Base-by-base conservation (phyloP, 164 flowering plant genomes). In the Tinospora cordifolia region DNA sequence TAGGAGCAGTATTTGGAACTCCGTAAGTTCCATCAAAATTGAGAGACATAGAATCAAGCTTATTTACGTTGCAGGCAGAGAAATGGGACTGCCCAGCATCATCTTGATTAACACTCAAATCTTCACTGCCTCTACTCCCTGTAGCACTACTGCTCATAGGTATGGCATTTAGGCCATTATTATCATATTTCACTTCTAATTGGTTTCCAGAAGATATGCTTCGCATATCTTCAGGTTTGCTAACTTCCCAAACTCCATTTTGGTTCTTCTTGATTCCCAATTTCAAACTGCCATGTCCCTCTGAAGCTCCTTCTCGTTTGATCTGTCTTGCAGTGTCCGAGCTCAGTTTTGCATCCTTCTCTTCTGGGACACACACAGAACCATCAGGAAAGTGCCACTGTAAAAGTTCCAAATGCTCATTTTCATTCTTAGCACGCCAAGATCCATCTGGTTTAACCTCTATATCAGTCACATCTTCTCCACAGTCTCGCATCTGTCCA, bases 371-470 rank as follows among this genome's bases (percentile, higher is more conserved):
- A 83, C 82, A 90, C 22, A 85, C 81, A 66, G 89, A 78, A 30
- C 99, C 87, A 79, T 92, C 87, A 65, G 97, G 90, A 14, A 65
- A 68, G 80, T 87, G 96, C 99, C 99, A 95, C 36, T 68, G 85
- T 6, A 74, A 79, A 62, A 95, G 90, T 75, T 87, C 89, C 26
- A 86, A 87, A 44, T 76, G 78, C 49, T 89, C 95, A 82, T 60
- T 78, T 63, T 87, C 99, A 68, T 66, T 71, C 77, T 87, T 95
- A 7, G 81, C 97, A 72, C 96, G 98, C 99, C 99, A 95, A 71
- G 89, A 87, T 54, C 98, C 98, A 81, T 95, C 98, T 69, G 97
- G 96, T 81, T 87, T 95, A 76, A 90, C 89, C 57, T 95, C 97
- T 73, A 95, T 85, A 70, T 95, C 98, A 27, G 87, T 85, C 10